Evolutionary conservation across 2,329 filamentous ascomycete species (phyloP).

Genomic region (Claviceps humidiphila): DNA sequence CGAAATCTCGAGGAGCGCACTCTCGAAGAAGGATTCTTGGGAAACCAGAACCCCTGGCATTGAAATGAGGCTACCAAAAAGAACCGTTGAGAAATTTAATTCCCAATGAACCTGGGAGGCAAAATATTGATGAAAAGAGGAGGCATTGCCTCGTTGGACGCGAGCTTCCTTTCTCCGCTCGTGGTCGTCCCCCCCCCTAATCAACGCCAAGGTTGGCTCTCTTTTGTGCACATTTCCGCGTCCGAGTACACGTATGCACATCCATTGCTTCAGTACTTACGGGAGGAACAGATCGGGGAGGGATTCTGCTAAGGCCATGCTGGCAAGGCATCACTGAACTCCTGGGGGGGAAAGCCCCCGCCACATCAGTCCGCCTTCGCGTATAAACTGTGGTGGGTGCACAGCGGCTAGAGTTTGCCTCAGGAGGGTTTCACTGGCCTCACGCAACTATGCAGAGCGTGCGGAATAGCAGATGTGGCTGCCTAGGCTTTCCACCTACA

Average conservation of each 20-base stretch:
- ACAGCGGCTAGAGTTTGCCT: not conserved
- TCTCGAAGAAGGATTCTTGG: conserved; percentile 82
- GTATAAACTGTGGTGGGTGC: not conserved
- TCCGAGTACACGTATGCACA: not conserved
- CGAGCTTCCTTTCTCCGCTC: not conserved
- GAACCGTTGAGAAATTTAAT: not conserved
- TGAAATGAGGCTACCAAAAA: conserved; percentile 27
- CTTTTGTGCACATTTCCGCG: not conserved
- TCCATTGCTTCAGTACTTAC: not conserved
- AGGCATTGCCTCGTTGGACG: not conserved
- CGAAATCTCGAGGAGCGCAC: conserved; percentile 89
- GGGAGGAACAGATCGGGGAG: not conserved
- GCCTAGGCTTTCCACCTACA: not conserved
- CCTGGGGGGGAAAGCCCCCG: not conserved
- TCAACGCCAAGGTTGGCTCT: not conserved
- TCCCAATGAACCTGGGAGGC: not conserved
- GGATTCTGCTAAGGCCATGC: not conserved
- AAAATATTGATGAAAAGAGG: not conserved
- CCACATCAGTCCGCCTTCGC: not conserved
- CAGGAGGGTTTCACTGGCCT: not conserved
- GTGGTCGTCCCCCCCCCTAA: not conserved
- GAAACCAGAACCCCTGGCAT: conserved; percentile 51
- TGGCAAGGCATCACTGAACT: not conserved
- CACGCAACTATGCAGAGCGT: not conserved
- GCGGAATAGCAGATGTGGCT: not conserved